Base-by-base conservation (phyloP, 371 early-diverging fungal species). In the Homolaphlyctis polyrhiza region DNA sequence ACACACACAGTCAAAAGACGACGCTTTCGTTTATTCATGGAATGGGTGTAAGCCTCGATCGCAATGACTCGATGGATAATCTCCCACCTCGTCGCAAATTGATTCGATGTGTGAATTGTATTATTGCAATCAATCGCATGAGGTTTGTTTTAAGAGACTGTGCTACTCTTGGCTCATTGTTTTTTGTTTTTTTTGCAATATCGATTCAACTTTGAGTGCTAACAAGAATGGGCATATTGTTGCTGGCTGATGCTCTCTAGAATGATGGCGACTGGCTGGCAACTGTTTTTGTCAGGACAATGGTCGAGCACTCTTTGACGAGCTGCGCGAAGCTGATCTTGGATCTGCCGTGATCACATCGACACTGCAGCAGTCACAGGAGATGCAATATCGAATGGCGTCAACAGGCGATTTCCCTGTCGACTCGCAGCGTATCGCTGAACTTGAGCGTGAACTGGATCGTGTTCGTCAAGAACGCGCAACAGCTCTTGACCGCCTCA, bases 61-160 rank as follows among this genome's bases (percentile, higher is more conserved):
- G 28, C 25, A 33, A n/a, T 5, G 58, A 57, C 35, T 33, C 27
- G 6, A 35, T 28, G 23, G 1, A 1, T 2, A 33, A 2, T 1
- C 39, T 57, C 25, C 5, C 58, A 23, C 58, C 58, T 2, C 58
- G 58, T 1, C 23, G 33, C 1, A 57, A 57, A 23, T 35, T 57
- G 5, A 4, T 33, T 13, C 58, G 58, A 32, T 57, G 58, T 34
- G 28, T 57, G 11, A 1, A 57, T 29, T 16, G 21, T 1, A 36
- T 57, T 5, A 57, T 57, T 35, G 58, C 58, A 8, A 43, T 57
- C 35, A 5, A 35, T 5, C 58, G 58, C 2, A 57, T 57, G 36
- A 32, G n/a, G 57, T 55, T 18, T 30, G 39, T 39, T n/a, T n/a
- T n/a, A n/a, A n/a, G n/a, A n/a, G n/a, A n/a, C n/a, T n/a, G n/a